Evolutionary conservation across 345 rosid genomes (phyloP).

Genomic region (Euclidium syriacum): DNA sequence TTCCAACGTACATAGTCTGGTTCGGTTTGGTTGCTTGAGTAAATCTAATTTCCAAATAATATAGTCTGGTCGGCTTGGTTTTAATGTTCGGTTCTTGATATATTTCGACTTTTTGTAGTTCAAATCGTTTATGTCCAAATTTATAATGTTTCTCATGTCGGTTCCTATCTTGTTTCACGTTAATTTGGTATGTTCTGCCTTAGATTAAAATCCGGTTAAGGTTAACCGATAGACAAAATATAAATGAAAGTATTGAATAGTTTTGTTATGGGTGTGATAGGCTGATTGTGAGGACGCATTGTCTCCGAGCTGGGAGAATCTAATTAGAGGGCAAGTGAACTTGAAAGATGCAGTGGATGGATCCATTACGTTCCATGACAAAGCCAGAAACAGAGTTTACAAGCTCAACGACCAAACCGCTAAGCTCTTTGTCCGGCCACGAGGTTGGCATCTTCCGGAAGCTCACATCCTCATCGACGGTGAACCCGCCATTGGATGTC

Average conservation of each 20-base stretch:
- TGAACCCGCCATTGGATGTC: conserved; percentile 84
- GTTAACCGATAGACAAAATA: background rate
- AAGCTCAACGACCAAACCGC: conserved; percentile 80
- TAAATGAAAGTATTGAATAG: background rate
- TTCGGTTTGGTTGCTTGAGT: background rate
- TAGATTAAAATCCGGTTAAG: background rate
- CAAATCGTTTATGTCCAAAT: too few species aligned
- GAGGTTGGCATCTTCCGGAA: conserved; percentile 96
- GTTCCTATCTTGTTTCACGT: too few species aligned
- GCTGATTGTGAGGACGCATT: conserved; percentile 93
- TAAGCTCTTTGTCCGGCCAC: conserved; percentile 77
- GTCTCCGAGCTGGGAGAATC: conserved; percentile 94
- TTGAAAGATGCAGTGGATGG: conserved; percentile 88
- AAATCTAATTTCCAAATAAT: background rate
- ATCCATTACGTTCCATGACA: conserved; percentile 67
- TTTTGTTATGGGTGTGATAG: conserved; percentile 27
- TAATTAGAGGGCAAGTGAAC: conserved; percentile 85
- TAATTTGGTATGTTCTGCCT: background rate
- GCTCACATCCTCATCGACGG: conserved; percentile 81
- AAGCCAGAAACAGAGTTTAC: conserved; percentile 72
- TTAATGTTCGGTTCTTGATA: background rate
- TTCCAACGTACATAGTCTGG: too few species aligned
- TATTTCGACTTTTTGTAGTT: too few species aligned
- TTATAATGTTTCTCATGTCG: too few species aligned
- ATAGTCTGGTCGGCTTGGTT: background rate